These are phyloP conservation scores for Alternaria hordeiaustralica DNA, from an alignment of 2,329 filamentous ascomycete genomes.

Conservation along the genomic window DNA sequence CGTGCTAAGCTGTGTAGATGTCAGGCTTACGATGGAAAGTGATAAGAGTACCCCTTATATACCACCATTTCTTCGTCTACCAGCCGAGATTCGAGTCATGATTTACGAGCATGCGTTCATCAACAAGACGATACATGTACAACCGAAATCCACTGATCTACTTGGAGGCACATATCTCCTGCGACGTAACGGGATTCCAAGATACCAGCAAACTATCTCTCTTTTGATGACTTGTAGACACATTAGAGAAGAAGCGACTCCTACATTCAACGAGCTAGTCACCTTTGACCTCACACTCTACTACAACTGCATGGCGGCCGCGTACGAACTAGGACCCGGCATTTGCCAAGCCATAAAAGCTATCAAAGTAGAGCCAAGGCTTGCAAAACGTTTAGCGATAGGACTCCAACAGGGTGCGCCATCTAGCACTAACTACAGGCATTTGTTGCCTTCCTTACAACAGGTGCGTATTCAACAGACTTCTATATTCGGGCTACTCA, in stretches of 20 bases:
- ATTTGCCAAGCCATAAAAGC: constrained; percentile 2
- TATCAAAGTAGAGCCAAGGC: background rate
- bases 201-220: background rate
- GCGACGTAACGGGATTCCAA: background rate
- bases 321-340: constrained; percentile 1
- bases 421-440: background rate
- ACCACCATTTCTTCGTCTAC: background rate
- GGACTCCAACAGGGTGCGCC: background rate
- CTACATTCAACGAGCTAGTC: constrained; percentile 5
- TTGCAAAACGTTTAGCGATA: background rate
- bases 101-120: constrained; percentile 10
- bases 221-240: constrained; percentile 3
- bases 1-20: background rate
- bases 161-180: background rate
- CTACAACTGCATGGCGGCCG: constrained; percentile 5
- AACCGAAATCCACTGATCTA: constrained; percentile 1
- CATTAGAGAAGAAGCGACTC: background rate
- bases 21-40: background rate
- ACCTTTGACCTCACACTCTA: constrained; percentile 6
- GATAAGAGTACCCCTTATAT: background rate
- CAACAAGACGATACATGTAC: constrained; percentile 3
- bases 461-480: background rate
- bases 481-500: background rate
- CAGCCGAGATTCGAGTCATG: constrained; percentile 9
- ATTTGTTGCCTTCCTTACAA: constrained; percentile 6